Percentiles rank a stretch among this genome's conserved stretches.
These are phyloP conservation scores for Ogataea paraovalis DNA, from an alignment of 805 yeast genomes.

Conservation along the genomic window DNA sequence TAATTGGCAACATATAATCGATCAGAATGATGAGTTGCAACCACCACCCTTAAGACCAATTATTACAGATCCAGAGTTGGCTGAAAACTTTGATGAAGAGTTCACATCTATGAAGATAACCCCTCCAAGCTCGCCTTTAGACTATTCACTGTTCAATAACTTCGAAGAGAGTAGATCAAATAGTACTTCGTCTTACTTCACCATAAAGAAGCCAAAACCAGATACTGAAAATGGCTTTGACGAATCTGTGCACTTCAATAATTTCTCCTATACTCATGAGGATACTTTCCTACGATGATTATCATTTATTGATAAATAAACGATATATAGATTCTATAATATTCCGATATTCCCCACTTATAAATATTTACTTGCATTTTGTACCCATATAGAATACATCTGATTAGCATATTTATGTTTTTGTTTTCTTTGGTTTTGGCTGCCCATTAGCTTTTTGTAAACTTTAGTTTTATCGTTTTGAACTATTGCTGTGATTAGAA, in stretches of 20 bases:
- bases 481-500: not conserved
- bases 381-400: too few relatives aligned
- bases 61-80: conserved; percentile 73
- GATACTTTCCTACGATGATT: conserved; percentile 8
- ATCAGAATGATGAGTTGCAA: conserved; percentile 41
- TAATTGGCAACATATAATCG: conserved; percentile 59
- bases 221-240: conserved; percentile 21
- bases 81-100: conserved; percentile 79
- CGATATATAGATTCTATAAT: not conserved
- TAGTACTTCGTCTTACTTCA: conserved; percentile 30
- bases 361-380: not conserved
- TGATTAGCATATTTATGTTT: not conserved
- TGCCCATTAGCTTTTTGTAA: not conserved
- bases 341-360: not conserved
- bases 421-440: not conserved
- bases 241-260: conserved; percentile 32
- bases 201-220: conserved; percentile 28
- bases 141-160: conserved; percentile 23
- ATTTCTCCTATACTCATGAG: conserved; percentile 31
- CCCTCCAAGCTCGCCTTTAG: conserved; percentile 33
- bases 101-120: conserved; percentile 67
- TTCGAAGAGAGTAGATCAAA: conserved; percentile 30
- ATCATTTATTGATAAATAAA: not conserved
- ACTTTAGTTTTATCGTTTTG: not conserved
- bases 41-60: conserved; percentile 90